These are phyloP conservation scores for Gelatoporia subvermispora DNA, from an alignment of 768 basidiomycete genomes.

Conservation along the genomic window DNA sequence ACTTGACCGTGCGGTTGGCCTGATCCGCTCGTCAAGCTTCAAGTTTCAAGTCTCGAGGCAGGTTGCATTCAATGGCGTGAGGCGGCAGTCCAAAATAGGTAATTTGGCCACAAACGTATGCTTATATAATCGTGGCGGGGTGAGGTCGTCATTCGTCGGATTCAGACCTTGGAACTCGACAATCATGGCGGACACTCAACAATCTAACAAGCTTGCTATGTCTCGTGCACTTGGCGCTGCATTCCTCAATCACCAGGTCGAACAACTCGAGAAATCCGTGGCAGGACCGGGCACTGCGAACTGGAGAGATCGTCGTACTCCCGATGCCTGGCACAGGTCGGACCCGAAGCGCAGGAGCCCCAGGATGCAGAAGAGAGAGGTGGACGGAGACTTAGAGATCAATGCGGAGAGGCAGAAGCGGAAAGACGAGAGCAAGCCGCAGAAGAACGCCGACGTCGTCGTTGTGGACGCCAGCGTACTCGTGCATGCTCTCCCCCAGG, in stretches of 20 bases:
- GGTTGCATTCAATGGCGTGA: too few species aligned
- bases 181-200: conserved; percentile 10
- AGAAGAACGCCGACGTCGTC: conserved; percentile 69
- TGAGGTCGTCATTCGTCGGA: too few species aligned
- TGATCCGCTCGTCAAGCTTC: too few species aligned
- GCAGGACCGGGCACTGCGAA: conserved; percentile 49
- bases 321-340: conserved; percentile 1
- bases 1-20: too few species aligned
- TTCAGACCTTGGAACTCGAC: too few species aligned
- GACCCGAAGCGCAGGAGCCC: conserved; percentile 2
- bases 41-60: too few species aligned
- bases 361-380: conserved; percentile 9
- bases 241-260: conserved; percentile 83
- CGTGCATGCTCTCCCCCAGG: conserved; percentile 68
- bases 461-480: conserved; percentile 82
- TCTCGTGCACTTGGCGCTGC: conserved; percentile 84
- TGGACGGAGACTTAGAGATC: not conserved
- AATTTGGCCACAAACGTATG: too few species aligned
- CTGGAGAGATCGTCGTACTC: conserved; percentile 47
- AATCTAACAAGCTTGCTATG: conserved; percentile 66
- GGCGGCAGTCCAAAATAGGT: too few species aligned
- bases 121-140: too few species aligned
- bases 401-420: conserved; percentile 8
- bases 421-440: conserved; percentile 19
- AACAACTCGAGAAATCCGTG: conserved; percentile 79